Evolutionary conservation across 805 yeast species (phyloP).

Genomic region (Starmerella potacharoeniae): DNA sequence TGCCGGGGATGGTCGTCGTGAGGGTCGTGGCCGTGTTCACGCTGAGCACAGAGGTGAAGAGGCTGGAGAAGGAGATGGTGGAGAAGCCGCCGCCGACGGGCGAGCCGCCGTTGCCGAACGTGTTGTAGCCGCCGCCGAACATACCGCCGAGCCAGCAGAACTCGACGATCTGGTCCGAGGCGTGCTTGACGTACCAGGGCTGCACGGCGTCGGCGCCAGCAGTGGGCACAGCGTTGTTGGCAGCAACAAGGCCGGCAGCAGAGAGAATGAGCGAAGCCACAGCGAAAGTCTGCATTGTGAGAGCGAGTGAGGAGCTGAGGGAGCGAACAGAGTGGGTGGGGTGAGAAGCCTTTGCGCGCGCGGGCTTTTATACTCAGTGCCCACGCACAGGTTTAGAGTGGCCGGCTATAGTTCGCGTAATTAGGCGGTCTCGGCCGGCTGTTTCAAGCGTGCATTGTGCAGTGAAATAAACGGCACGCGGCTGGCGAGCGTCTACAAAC

Average conservation of each 20-base stretch:
- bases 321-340: not conserved
- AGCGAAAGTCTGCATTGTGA: constrained; percentile 1
- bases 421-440: not conserved
- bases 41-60: constrained; percentile 1
- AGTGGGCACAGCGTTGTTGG: not conserved
- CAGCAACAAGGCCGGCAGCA: not conserved
- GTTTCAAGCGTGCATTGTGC: not conserved
- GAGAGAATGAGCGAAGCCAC: not conserved
- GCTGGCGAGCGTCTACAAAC: too few species aligned
- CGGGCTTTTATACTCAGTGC: not conserved
- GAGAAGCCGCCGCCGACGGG: not conserved
- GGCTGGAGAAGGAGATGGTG: constrained; percentile 5
- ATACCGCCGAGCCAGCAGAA: constrained; percentile 12
- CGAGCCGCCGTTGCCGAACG: not conserved
- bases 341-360: not conserved
- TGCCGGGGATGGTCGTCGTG: constrained; percentile 13
- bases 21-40: constrained; percentile 13
- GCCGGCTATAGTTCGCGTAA: not conserved
- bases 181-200: constrained; percentile 17
- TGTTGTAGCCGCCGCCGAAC: constrained; percentile 9
- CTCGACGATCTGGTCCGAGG: constrained; percentile 14
- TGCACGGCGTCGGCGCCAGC: not conserved
- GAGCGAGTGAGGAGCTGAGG: not conserved
- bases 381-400: too few species aligned
- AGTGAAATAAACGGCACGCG: not conserved